Evolutionary conservation across 257 asterid genomes (phyloP).

Genomic region (Petunia axillaris): DNA sequence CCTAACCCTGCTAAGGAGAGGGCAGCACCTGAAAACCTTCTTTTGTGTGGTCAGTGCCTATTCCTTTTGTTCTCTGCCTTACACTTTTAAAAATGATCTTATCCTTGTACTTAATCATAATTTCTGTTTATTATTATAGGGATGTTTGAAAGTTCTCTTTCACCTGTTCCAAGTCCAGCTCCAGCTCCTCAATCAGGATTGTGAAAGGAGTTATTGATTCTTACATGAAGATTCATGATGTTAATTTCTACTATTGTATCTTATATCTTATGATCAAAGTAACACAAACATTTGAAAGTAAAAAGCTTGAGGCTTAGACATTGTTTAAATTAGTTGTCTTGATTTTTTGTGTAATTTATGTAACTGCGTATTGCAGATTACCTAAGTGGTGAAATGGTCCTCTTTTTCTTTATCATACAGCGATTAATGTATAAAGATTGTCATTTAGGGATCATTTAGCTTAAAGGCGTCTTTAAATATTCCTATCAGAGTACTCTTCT

Average conservation of each 20-base stretch:
- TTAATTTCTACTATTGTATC: background rate
- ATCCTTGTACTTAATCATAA: background rate
- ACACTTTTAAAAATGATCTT: background rate
- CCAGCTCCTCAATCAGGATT: conserved; percentile 27
- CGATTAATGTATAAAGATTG: too few relatives aligned
- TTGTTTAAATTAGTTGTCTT: background rate
- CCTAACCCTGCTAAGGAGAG: conserved; percentile 37
- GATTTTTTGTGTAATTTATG: background rate
- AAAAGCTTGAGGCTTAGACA: conserved; percentile 1
- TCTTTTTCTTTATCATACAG: too few relatives aligned
- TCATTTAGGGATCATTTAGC: too few relatives aligned
- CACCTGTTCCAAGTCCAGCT: conserved; percentile 27
- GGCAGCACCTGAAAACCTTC: conserved; percentile 34
- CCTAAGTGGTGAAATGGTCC: too few relatives aligned
- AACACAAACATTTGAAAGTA: background rate
- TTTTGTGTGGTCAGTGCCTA: conserved; percentile 29
- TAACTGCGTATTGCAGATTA: background rate
- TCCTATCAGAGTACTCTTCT: too few relatives aligned
- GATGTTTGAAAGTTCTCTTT: conserved; percentile 14
- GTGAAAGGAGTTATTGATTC: background rate
- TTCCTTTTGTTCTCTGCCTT: background rate
- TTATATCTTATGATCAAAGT: background rate
- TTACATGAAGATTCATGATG: background rate
- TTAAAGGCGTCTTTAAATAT: too few relatives aligned
- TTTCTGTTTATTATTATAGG: background rate